A percentile compares a stretch with the other conserved stretches of the same genome.
These are phyloP conservation scores for Gracilaria caudata DNA, from an alignment of 23 red algal species.

Conservation along the genomic window DNA sequence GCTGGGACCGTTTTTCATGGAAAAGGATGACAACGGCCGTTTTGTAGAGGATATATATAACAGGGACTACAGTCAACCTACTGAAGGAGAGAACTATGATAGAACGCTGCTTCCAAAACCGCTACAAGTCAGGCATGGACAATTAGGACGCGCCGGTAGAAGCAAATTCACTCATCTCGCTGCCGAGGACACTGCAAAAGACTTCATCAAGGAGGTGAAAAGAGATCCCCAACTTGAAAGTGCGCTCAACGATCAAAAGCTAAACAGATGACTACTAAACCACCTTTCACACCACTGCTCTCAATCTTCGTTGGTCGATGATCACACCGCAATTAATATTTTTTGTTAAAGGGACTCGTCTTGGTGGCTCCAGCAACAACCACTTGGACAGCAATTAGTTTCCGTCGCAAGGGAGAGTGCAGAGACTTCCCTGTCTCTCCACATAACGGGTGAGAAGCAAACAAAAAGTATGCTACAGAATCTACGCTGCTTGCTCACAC, in stretches of 20 bases:
- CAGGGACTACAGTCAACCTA: slow-evolving; percentile 56
- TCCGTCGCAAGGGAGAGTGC: background rate
- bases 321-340: background rate
- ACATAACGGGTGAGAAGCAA: background rate
- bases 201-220: slow-evolving; percentile 34
- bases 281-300: background rate
- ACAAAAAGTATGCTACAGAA: background rate
- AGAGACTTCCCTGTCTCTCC: background rate
- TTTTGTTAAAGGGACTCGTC: background rate
- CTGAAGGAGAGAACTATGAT: slow-evolving; percentile 35
- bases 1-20: slow-evolving; percentile 65
- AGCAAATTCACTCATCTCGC: slow-evolving; percentile 54
- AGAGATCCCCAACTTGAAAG: slow-evolving; percentile 30
- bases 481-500: background rate
- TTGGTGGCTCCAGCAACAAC: background rate
- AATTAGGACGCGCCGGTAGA: slow-evolving; percentile 33
- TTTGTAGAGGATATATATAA: slow-evolving; percentile 66
- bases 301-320: background rate
- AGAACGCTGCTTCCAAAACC: slow-evolving; percentile 30
- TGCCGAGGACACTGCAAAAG: slow-evolving; percentile 49
- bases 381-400: slow-evolving; percentile 21
- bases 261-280: background rate
- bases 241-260: slow-evolving; percentile 11
- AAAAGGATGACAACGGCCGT: slow-evolving; percentile 41
- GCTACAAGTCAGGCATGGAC: slow-evolving; percentile 36